Conservation (phyloP, 2,329 filamentous ascomycete genomes). For the Botryotinia calthae region DNA sequence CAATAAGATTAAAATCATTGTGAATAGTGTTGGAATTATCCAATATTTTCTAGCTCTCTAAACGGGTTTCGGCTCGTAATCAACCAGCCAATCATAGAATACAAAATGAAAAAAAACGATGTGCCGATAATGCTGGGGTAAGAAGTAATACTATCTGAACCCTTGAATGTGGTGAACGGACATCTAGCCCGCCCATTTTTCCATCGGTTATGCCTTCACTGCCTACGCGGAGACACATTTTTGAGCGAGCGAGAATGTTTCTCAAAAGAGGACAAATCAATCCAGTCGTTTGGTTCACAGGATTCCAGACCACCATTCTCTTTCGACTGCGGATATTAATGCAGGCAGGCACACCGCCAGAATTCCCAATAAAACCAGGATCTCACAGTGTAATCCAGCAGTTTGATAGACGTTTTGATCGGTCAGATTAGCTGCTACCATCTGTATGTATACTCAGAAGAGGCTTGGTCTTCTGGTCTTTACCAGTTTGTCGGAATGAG, state of each 20-base stretch:
- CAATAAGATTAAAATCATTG: background rate
- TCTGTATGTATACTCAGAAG: constrained; percentile 7
- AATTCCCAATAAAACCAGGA: background rate
- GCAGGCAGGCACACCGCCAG: constrained; percentile 13
- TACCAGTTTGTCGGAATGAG: constrained; percentile 15
- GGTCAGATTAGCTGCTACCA: background rate
- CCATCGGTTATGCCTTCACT: background rate
- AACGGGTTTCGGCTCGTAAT: constrained; percentile 1
- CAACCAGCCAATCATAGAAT: background rate
- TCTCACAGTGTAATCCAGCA: background rate
- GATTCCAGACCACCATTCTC: constrained; percentile 15
- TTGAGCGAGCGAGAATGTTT: background rate
- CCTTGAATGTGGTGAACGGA: constrained; percentile 1
- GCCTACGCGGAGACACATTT: background rate
- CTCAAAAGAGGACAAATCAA: background rate
- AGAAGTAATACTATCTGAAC: background rate
- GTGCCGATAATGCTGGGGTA: constrained; percentile 11
- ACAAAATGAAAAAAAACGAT: background rate
- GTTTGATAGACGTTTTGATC: background rate
- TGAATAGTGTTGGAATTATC: background rate
- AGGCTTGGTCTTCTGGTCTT: background rate
- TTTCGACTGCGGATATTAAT: constrained; percentile 4
- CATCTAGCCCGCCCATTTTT: background rate
- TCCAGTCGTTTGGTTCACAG: constrained; percentile 1
- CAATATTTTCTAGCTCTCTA: background rate